Percentiles rank a stretch among this genome's conserved stretches.
Evolutionary conservation across 1,139 yeast genomes (phyloP).

Genomic region (Nadsonia starkeyi-henricii): DNA sequence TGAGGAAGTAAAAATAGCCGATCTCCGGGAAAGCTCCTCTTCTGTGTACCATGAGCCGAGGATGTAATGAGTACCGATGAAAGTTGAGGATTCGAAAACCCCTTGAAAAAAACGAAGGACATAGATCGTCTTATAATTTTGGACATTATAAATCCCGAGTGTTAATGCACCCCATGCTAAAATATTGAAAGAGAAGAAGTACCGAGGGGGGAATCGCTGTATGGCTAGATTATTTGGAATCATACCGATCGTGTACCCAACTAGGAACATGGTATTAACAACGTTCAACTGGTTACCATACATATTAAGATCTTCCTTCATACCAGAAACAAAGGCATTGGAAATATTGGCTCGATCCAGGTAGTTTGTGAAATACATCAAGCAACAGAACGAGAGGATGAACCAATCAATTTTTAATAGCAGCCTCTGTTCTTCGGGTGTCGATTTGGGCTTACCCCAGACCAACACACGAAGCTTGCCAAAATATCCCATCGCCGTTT

Average conservation of each 20-base stretch:
- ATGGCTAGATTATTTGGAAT: conserved; percentile 26
- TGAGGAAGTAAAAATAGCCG: conserved; percentile 32
- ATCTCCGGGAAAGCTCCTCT: conserved; percentile 44
- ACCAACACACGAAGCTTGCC: conserved; percentile 1
- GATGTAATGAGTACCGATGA: conserved; percentile 44
- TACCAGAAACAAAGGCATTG: conserved; percentile 54
- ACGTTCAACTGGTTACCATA: conserved; percentile 51
- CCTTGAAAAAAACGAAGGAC: conserved; percentile 48
- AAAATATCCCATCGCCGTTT: not conserved
- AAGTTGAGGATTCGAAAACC: conserved; percentile 48
- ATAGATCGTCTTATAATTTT: conserved; percentile 35
- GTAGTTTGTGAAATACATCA: conserved; percentile 12
- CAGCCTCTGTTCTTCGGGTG: conserved; percentile 8
- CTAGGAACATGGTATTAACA: conserved; percentile 43
- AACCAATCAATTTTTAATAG: conserved; percentile 10
- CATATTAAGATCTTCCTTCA: conserved; percentile 45
- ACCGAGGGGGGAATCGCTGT: conserved; percentile 33
- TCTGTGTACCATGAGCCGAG: conserved; percentile 49
- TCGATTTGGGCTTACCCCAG: conserved; percentile 6
- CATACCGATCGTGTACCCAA: conserved; percentile 47
- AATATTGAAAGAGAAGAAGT: conserved; percentile 45
- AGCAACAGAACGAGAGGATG: conserved; percentile 10
- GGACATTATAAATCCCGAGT: conserved; percentile 36
- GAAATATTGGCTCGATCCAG: conserved; percentile 22
- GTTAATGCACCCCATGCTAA: conserved; percentile 55